These are phyloP conservation scores for Amphirosellinia nigrospora DNA, from an alignment of 495 filamentous ascomycete species.

Conservation along the genomic window DNA sequence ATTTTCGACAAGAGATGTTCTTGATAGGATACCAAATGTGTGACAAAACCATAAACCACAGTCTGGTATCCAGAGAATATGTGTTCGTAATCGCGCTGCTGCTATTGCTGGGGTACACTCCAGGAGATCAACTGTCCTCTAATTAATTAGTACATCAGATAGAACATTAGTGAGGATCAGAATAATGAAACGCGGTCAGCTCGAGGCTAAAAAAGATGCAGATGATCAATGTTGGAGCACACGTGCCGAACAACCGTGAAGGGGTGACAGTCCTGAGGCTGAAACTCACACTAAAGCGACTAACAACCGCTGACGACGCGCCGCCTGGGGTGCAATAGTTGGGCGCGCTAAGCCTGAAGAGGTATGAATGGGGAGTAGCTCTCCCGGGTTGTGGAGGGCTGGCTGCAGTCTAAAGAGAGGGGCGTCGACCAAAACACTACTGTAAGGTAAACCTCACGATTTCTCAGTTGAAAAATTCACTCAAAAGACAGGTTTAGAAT, in stretches of 20 bases:
- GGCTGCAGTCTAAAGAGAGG: no score
- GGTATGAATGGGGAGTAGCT: background rate
- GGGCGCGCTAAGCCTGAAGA: background rate
- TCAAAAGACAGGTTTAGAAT: no score
- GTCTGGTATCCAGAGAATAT: background rate
- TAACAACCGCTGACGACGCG: background rate
- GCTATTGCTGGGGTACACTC: background rate
- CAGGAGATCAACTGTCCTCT: background rate
- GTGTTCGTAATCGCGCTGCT: background rate
- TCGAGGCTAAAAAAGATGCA: conserved; percentile 12
- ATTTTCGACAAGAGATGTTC: background rate
- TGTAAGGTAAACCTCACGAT: no score
- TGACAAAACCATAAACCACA: background rate
- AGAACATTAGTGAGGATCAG: background rate
- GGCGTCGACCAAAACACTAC: no score
- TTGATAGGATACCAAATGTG: background rate
- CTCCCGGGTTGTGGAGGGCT: background rate
- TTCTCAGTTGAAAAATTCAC: no score
- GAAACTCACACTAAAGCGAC: conserved; percentile 7
- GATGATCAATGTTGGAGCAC: background rate
- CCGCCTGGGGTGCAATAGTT: background rate
- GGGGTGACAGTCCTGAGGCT: conserved; percentile 6
- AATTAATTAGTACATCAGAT: background rate
- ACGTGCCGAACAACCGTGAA: conserved; percentile 16
- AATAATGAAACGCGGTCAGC: conserved; percentile 9